Percentiles rank a stretch among this genome's conserved stretches.
Evolutionary conservation across 2,329 filamentous ascomycete species (phyloP).

Genomic region (Blastomyces parvus): DNA sequence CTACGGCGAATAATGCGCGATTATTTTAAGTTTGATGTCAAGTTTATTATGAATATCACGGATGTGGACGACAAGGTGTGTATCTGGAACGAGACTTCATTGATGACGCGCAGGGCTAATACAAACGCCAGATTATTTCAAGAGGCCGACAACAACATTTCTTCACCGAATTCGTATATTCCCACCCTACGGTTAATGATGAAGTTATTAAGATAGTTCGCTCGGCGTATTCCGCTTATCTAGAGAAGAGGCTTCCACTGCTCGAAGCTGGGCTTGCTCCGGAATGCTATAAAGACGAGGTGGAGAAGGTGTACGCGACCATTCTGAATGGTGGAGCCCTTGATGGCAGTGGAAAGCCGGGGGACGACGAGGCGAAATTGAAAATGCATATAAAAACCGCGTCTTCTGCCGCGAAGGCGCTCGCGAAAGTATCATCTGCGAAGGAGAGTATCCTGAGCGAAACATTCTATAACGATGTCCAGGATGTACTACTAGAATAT

Average conservation of each 20-base stretch:
- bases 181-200: constrained; percentile 37
- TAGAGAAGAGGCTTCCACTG: constrained; percentile 58
- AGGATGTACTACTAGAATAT: constrained; percentile 69
- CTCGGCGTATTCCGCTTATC: constrained; percentile 47
- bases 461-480: constrained; percentile 48
- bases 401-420: constrained; percentile 42
- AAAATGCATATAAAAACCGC: constrained; percentile 76
- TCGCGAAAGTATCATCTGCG: constrained; percentile 22
- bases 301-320: constrained; percentile 44
- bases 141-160: constrained; percentile 67
- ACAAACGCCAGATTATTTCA: constrained; percentile 47
- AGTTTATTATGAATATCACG: constrained; percentile 90
- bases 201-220: constrained; percentile 43
- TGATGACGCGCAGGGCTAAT: background rate
- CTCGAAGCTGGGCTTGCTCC: constrained; percentile 39
- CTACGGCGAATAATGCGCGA: constrained; percentile 71
- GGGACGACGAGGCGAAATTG: constrained; percentile 74
- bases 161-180: constrained; percentile 56
- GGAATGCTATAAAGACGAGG: constrained; percentile 39
- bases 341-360: constrained; percentile 47
- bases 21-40: constrained; percentile 73
- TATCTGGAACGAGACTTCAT: constrained; percentile 4
- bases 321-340: constrained; percentile 48
- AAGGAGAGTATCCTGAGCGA: constrained; percentile 25
- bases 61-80: constrained; percentile 66